Evolutionary conservation across 2,329 filamentous ascomycete genomes (phyloP).

Genomic region (Penicillium janthinellum): DNA sequence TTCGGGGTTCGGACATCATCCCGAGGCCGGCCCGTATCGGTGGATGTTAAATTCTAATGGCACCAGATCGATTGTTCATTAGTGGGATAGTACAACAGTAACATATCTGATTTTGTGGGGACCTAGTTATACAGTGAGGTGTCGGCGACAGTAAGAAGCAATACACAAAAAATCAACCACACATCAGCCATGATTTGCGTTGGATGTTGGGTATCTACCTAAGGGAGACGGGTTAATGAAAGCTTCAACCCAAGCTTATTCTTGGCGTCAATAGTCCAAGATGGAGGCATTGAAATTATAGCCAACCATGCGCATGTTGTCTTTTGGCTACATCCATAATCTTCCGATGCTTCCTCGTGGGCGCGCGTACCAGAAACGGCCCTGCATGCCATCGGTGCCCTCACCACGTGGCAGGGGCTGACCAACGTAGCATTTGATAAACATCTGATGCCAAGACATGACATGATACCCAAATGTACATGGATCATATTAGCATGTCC

Average conservation of each 20-base stretch:
- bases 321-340: background rate
- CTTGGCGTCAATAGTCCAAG: background rate
- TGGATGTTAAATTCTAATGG: background rate
- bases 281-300: background rate
- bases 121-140: background rate
- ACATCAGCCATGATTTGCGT: background rate
- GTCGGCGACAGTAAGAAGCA: background rate
- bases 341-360: background rate
- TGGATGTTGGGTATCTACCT: background rate
- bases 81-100: too few species aligned
- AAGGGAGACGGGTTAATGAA: background rate
- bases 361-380: slow-evolving; percentile 1
- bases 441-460: background rate
- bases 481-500: background rate
- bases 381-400: background rate
- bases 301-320: background rate
- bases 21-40: background rate
- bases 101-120: background rate
- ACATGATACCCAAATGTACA: background rate
- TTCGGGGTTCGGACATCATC: background rate
- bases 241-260: background rate
- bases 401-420: slow-evolving; percentile 1
- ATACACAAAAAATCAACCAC: background rate
- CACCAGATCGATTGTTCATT: background rate
- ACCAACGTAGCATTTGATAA: background rate